Evolutionary conservation across 2,329 filamentous ascomycete species (phyloP).

Genomic region (Harringtonia aguacate): DNA sequence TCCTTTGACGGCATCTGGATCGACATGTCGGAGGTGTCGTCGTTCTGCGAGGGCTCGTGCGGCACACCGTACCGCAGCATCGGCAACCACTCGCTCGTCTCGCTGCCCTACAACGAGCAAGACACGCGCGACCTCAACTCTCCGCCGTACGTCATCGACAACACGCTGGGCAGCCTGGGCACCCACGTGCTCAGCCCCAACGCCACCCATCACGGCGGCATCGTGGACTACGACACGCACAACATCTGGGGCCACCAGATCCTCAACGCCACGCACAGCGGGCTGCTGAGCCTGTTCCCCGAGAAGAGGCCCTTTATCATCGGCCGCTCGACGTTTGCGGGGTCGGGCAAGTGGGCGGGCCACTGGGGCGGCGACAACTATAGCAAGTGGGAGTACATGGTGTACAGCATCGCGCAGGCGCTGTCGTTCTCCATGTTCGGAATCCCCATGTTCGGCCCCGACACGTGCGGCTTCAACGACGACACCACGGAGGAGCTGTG

Average conservation of each 20-base stretch:
- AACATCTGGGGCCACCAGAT: slow-evolving; percentile 69
- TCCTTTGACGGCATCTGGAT: slow-evolving; percentile 45
- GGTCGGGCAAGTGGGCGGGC: slow-evolving; percentile 60
- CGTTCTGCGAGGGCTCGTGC: slow-evolving; percentile 53
- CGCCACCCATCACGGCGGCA: slow-evolving; percentile 63
- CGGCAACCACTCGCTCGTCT: too few relatives aligned
- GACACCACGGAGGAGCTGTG: slow-evolving; percentile 60
- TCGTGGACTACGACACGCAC: slow-evolving; percentile 70
- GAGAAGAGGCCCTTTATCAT: slow-evolving; percentile 72
- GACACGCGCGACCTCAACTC: slow-evolving; percentile 58
- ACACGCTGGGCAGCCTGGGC: slow-evolving; percentile 61
- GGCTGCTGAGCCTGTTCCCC: slow-evolving; percentile 52
- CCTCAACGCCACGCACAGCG: slow-evolving; percentile 65
- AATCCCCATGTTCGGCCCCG: slow-evolving; percentile 57
- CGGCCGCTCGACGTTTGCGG: slow-evolving; percentile 70
- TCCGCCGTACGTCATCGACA: slow-evolving; percentile 68
- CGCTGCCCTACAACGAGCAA: too few relatives aligned
- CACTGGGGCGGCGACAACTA: slow-evolving; percentile 52
- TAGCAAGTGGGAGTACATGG: slow-evolving; percentile 46
- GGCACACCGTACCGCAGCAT: slow-evolving; percentile 34
- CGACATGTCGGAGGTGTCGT: slow-evolving; percentile 44
- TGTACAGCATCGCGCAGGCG: slow-evolving; percentile 45
- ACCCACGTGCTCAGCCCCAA: slow-evolving; percentile 67
- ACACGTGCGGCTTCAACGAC: slow-evolving; percentile 67
- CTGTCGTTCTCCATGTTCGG: slow-evolving; percentile 56